Percentiles rank a stretch among this genome's conserved stretches.
Evolutionary conservation across 345 rosid genomes (phyloP).

Genomic region (Fremontodendron californicum): DNA sequence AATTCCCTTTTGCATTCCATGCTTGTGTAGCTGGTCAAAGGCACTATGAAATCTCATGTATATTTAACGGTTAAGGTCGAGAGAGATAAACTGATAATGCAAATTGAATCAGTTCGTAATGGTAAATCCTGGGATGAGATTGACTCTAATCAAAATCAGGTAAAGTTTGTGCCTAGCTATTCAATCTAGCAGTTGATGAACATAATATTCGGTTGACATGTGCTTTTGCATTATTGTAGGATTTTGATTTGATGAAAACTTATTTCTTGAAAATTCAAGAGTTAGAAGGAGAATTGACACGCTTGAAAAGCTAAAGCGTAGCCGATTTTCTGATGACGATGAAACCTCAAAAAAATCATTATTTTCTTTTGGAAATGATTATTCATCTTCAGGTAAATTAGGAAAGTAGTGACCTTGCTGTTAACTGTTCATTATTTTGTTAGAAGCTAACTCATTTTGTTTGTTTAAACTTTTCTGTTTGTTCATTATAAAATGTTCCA

Average conservation of each 20-base stretch:
- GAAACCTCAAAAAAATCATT: conserved; percentile 47
- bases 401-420: not conserved
- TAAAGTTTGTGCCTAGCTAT: conserved; percentile 15
- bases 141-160: conserved; percentile 56
- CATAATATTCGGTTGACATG: conserved; percentile 12
- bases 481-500: not conserved
- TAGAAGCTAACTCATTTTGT: not conserved
- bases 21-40: conserved; percentile 6
- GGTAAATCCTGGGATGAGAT: conserved; percentile 93
- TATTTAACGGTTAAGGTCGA: conserved; percentile 55
- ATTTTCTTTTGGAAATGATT: conserved; percentile 51
- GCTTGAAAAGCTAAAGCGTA: conserved; percentile 46
- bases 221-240: conserved; percentile 40
- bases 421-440: not conserved
- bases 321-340: conserved; percentile 50
- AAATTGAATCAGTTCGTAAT: conserved; percentile 69
- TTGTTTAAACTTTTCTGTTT: not conserved
- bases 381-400: conserved; percentile 50
- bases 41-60: not conserved
- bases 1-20: not conserved
- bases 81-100: conserved; percentile 74
- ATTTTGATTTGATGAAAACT: conserved; percentile 55
- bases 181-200: not conserved
- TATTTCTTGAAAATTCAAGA: conserved; percentile 87
- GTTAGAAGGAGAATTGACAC: conserved; percentile 76